Evolutionary conservation across 345 rosid species (phyloP), one percentile per base, ranked within the genome.

Genomic region (Erucastrum elatum): DNA sequence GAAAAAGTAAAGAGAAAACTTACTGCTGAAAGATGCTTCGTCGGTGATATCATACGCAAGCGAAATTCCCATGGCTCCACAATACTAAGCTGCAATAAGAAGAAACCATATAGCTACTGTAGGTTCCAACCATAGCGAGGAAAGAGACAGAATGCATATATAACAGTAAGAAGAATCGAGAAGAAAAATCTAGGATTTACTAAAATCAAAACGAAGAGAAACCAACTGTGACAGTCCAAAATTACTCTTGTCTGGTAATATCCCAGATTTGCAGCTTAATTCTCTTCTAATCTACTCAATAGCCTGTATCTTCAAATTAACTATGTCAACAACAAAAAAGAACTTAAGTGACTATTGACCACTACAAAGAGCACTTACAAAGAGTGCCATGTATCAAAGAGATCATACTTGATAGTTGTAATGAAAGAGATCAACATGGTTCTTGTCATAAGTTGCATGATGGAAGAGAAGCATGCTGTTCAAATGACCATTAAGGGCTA

Each of bases 61-160:
- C 86, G 91, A 88, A 69, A 95, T 95, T 9, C 99, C 97, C 99
- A 93, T 93, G 72, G 96, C 99, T 81, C 99, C 99, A 49, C 98
- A 92, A 80, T 95, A 95, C 82, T 95, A 93, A 68, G 98, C 99
- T 95, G 94, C 85, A 84, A 37, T 70, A 79, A 59, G 71, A 39
- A 21, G 37, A 84, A 66, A 25, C 70, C 26, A 46, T 6, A 60
- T 8, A 35, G 37, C 13, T 8, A n/a, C 34, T 35, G 26, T 41
- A 44, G 61, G 10, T 69, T 76, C 37, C 21, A 31, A 58, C 35
- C 53, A 73, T 17, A 81, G 12, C 8, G 1, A 68, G 66, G 15
- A 30, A 79, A 51, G 13, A 61, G 26, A 33, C 5, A 55, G 0
- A 25, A 21, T 37, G 29, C 41, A 17, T 25, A 12, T 60, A 55